A percentile compares a stretch with the other conserved stretches of the same genome.
These are phyloP conservation scores for Cordia subcordata DNA, from an alignment of 257 asterid species.

Conservation along the genomic window DNA sequence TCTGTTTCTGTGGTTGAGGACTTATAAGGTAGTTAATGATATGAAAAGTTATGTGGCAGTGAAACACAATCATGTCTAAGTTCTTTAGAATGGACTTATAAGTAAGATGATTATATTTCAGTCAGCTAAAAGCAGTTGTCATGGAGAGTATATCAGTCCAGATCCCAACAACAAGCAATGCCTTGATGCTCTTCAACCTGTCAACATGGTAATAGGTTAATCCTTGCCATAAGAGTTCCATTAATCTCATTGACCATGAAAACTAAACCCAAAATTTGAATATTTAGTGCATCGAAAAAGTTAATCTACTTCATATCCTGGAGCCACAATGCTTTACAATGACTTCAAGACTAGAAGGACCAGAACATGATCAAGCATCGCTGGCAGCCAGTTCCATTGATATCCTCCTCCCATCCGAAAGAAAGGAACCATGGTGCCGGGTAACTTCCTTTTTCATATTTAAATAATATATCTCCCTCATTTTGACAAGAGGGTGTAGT, in stretches of 20 bases:
- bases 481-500: too few relatives aligned
- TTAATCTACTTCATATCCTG: conserved; percentile 2
- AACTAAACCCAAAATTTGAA: not conserved
- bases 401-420: conserved; percentile 15
- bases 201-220: conserved; percentile 20
- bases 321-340: conserved; percentile 38
- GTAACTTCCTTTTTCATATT: conserved; percentile 14
- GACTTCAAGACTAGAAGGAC: conserved; percentile 17
- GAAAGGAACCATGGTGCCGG: conserved; percentile 25
- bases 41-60: too few relatives aligned
- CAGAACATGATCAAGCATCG: not conserved
- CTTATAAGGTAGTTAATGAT: too few relatives aligned
- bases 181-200: conserved; percentile 20
- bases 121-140: conserved; percentile 38
- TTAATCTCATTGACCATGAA: not conserved
- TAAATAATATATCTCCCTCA: too few relatives aligned
- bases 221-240: not conserved
- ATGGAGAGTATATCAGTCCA: conserved; percentile 23
- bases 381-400: conserved; percentile 17
- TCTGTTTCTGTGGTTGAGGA: too few relatives aligned
- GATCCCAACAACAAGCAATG: conserved; percentile 14
- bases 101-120: conserved; percentile 3
- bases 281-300: conserved; percentile 1
- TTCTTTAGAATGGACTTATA: too few relatives aligned
- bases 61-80: too few relatives aligned